Conservation (phyloP, 345 rosid genomes). For the Citrus hindsii region DNA sequence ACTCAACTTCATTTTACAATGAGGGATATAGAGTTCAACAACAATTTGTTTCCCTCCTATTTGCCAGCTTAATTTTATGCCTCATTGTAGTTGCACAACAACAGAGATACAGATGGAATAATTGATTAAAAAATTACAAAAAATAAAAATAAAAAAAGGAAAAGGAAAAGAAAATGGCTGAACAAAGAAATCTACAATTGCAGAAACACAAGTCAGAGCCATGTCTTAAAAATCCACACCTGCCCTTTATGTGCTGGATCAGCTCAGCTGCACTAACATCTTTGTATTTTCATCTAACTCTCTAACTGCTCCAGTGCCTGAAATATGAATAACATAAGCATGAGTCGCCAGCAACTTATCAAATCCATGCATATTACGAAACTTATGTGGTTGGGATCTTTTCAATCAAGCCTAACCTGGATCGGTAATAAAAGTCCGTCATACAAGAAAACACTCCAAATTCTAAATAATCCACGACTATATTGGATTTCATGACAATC, state of each 20-base stretch:
- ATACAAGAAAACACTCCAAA: background rate
- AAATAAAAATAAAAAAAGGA: background rate
- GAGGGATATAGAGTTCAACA: conserved; percentile 18
- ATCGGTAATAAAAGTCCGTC: background rate
- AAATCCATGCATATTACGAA: background rate
- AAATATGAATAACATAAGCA: conserved; percentile 16
- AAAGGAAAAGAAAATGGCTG: background rate
- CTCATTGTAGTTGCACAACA: conserved; percentile 27
- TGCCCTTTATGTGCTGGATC: conserved; percentile 1
- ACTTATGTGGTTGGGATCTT: background rate
- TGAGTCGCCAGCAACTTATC: background rate
- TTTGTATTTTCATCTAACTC: conserved; percentile 10
- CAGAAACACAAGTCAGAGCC: conserved; percentile 21
- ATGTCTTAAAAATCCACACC: conserved; percentile 16
- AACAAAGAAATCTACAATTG: conserved; percentile 32
- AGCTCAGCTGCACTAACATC: conserved; percentile 1
- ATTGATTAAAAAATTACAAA: background rate
- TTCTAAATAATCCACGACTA: background rate
- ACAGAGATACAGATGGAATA: conserved; percentile 20
- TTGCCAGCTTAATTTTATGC: conserved; percentile 32
- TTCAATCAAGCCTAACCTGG: background rate
- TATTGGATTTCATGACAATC: background rate
- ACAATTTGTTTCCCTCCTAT: conserved; percentile 21
- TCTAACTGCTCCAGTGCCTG: conserved; percentile 19
- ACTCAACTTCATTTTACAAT: conserved; percentile 27